Evolutionary conservation across 441 rosid genomes (phyloP), one percentile per base, ranked within the genome.

Genomic region (Francoa sonchifolia): DNA sequence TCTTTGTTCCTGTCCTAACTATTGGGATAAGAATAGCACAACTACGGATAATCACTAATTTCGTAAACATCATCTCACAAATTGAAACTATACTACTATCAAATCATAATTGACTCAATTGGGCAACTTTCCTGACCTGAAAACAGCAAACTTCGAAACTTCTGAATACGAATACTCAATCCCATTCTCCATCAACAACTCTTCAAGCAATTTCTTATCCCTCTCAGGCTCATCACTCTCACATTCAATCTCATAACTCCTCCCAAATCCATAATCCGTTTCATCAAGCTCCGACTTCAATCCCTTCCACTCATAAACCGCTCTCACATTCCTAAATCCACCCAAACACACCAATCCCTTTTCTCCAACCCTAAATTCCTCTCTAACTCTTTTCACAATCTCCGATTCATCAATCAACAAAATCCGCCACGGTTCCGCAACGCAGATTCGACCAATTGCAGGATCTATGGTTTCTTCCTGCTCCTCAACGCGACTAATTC

Each of bases 401-500:
- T 82, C 65, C 23, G 79, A 73, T 5, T 19, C 19, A 13, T 57
- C 72, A 2, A 68, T 19, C 21, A 30, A 44, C 2, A 48, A 48
- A 18, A 84, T 45, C 64, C 57, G 69, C 0, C 10, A 26, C 6
- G 82, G 76, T 0, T 73, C 68, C 0, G 55, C 64, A 8, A 68
- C 73, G 38, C 82, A 76, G 18, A 64, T 63, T 19, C 62, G 42
- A 0, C 55, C 85, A 1, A 53, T 7, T 1, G 2, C 47, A 0
- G 60, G 62, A 1, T 78, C 79, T 30, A 84, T 33, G 1, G 76
- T 78, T 59, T 79, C 97, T 55, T 81, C 88, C 39, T 81, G 85
- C 58, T 88, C 94, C 38, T 76, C 90, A 4, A 88, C 88, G 10
- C 81, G 83, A 31, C 97, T 81, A 4, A 81, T 69, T 20, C 95